Evolutionary conservation across 495 filamentous ascomycete genomes (phyloP).

Genomic region (Aspergillus conjunctus): DNA sequence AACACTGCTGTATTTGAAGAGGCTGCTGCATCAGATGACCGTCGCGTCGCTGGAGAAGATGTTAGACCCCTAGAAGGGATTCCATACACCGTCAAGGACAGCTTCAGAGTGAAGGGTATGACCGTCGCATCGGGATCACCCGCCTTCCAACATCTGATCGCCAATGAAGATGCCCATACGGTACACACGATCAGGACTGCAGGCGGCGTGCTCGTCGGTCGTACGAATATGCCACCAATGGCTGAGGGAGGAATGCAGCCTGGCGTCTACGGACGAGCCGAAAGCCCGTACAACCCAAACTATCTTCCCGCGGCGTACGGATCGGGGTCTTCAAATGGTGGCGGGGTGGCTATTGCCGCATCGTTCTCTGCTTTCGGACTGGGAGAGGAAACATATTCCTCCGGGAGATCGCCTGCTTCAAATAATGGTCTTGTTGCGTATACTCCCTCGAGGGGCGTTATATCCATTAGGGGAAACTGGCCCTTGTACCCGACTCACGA

Average conservation of each 20-base stretch:
- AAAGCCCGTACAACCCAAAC: slow-evolving; percentile 32
- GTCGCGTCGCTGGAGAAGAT: slow-evolving; percentile 27
- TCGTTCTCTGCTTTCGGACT: slow-evolving; percentile 18
- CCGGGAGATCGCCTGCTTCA: slow-evolving; percentile 23
- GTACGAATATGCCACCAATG: slow-evolving; percentile 39
- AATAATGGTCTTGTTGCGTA: slow-evolving; percentile 25
- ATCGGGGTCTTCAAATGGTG: slow-evolving; percentile 36
- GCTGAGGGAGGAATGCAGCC: slow-evolving; percentile 40
- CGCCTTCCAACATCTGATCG: slow-evolving; percentile 59
- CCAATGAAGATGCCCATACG: slow-evolving; percentile 58
- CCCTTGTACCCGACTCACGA: slow-evolving; percentile 24
- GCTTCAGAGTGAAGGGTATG: slow-evolving; percentile 67
- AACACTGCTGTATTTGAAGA: slow-evolving; percentile 31
- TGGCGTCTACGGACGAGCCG: slow-evolving; percentile 35
- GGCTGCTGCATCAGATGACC: slow-evolving; percentile 32
- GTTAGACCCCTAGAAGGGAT: slow-evolving; percentile 64
- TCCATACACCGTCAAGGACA: slow-evolving; percentile 70
- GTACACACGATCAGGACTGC: slow-evolving; percentile 57
- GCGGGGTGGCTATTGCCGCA: background rate
- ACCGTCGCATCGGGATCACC: slow-evolving; percentile 53
- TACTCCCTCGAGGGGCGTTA: slow-evolving; percentile 22
- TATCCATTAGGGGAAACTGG: slow-evolving; percentile 22
- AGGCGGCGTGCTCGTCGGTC: slow-evolving; percentile 65
- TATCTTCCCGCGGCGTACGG: slow-evolving; percentile 35
- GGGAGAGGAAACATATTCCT: slow-evolving; percentile 25